These are phyloP conservation scores for Plantago coronopus DNA, from an alignment of 305 asterid species.

Conservation along the genomic window DNA sequence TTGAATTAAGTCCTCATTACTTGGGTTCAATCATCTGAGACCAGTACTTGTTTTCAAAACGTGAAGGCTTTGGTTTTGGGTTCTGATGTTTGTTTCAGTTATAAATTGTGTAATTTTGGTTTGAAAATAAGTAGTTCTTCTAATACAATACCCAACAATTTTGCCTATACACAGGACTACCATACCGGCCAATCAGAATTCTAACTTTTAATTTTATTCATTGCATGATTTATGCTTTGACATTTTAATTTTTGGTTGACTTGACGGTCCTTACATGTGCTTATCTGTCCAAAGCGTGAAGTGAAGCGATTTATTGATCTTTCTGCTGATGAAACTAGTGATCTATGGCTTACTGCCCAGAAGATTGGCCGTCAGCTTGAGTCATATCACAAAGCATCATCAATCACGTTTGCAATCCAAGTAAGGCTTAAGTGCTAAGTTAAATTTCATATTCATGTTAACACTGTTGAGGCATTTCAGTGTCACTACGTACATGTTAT, in stretches of 20 bases:
- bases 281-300: constrained; percentile 90
- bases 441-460: background rate
- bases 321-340: constrained; percentile 76
- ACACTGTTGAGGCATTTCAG: background rate
- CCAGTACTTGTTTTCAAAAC: constrained; percentile 12
- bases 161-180: background rate
- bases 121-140: background rate
- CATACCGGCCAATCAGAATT: background rate
- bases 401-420: constrained; percentile 82
- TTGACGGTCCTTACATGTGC: constrained; percentile 82
- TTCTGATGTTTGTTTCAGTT: background rate
- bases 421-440: constrained; percentile 39
- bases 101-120: background rate
- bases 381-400: constrained; percentile 85
- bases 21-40: constrained; percentile 12
- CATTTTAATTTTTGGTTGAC: constrained; percentile 34
- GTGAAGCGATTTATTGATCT: constrained; percentile 83
- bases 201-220: background rate
- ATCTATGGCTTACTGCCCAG: constrained; percentile 79
- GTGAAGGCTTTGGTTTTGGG: constrained; percentile 10
- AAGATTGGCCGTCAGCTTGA: constrained; percentile 79
- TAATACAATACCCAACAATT: background rate
- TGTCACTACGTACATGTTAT: background rate
- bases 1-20: background rate
- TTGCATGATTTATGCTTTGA: background rate